Conservation (phyloP, 1,284 basidiomycete genomes). For the Puccinia polysora region DNA sequence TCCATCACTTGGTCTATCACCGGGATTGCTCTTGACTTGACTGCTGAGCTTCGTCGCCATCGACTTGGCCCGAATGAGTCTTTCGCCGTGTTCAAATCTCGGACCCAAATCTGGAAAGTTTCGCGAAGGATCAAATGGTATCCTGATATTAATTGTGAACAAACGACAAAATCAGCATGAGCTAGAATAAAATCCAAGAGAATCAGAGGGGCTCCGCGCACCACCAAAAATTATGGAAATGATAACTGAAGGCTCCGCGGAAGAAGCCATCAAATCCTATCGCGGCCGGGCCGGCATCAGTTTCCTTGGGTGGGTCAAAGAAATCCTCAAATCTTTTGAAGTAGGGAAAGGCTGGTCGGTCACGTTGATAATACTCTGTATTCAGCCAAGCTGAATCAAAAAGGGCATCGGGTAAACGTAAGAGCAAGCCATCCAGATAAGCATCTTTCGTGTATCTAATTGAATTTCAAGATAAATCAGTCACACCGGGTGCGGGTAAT, state of each 20-base stretch:
- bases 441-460: conserved; percentile 70
- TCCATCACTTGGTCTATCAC: conserved; percentile 19
- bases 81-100: conserved; percentile 69
- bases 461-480: not conserved
- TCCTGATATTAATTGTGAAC: conserved; percentile 61
- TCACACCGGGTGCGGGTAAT: no score
- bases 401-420: conserved; percentile 73
- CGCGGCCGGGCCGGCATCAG: conserved; percentile 67
- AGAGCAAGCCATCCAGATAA: conserved; percentile 65
- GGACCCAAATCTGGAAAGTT: conserved; percentile 87
- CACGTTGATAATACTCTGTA: conserved; percentile 72
- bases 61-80: conserved; percentile 56
- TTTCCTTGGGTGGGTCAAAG: conserved; percentile 68
- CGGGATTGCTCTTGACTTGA: conserved; percentile 42
- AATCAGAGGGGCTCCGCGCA: no score
- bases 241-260: conserved; percentile 76
- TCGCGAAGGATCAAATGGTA: conserved; percentile 77
- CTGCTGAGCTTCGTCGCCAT: conserved; percentile 49
- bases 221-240: conserved; percentile 68
- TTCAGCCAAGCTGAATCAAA: conserved; percentile 84
- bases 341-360: conserved; percentile 75
- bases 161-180: conserved; percentile 14
- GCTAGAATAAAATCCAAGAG: not conserved
- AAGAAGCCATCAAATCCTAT: conserved; percentile 80
- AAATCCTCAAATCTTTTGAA: conserved; percentile 58